phyloP scores from a whole-genome alignment of 2,329 filamentous ascomycete species.

The Diaporthe citrichinensis region DNA sequence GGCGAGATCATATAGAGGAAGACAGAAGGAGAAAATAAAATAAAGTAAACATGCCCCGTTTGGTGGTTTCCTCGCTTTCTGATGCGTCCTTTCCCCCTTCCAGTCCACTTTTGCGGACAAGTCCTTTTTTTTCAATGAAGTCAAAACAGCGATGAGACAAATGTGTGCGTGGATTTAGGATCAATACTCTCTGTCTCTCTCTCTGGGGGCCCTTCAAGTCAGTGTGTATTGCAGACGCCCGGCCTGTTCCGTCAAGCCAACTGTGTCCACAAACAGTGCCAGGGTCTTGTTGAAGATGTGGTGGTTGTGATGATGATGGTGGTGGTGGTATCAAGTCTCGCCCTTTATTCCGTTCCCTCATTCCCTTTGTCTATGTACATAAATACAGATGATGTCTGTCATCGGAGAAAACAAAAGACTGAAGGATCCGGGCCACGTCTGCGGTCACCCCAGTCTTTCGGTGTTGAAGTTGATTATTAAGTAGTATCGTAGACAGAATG shows the following conservation, averaged over 20 bases:
- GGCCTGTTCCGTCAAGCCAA: background rate
- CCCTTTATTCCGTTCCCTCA: constrained; percentile 28
- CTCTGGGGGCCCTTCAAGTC: background rate
- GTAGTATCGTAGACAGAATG: constrained; percentile 38
- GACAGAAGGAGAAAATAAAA: background rate
- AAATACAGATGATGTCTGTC: constrained; percentile 38
- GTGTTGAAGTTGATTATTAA: constrained; percentile 37
- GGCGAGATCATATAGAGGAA: constrained; percentile 12
- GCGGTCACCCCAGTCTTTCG: background rate
- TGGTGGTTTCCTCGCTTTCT: background rate
- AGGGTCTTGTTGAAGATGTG: constrained; percentile 11
- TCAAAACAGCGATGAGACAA: background rate
- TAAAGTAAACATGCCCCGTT: constrained; percentile 1
- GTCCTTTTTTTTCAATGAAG: background rate
- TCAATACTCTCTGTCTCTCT: background rate
- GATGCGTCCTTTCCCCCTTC: background rate
- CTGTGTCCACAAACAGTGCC: background rate
- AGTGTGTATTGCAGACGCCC: background rate
- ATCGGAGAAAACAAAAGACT: constrained; percentile 29
- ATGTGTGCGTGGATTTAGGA: background rate
- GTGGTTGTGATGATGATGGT: background rate
- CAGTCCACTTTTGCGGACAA: background rate
- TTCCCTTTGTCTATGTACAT: constrained; percentile 38
- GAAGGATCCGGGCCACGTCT: constrained; percentile 33
- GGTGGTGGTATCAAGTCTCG: constrained; percentile 35